Base-by-base conservation (phyloP, 768 basidiomycete genomes). In the Melanogaster broomeanus region DNA sequence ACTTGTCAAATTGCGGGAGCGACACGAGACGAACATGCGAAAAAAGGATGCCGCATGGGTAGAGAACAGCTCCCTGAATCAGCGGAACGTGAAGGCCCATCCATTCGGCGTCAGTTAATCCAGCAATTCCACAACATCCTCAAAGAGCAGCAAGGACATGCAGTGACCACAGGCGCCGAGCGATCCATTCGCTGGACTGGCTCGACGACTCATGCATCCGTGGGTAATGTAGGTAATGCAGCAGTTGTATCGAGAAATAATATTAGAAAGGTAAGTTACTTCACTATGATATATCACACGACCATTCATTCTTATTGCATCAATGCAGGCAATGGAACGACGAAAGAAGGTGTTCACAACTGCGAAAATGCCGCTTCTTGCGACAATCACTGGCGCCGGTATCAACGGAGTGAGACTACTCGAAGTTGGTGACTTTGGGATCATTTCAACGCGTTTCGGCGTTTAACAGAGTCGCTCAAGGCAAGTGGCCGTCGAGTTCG, bases 181-280 rank as follows among this genome's bases (percentile, higher is more conserved):
- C 52, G 51, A 6, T 27, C 21, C 13, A 31, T 21, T 22, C 37
- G 45, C 4, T 55, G 53, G 55, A 44, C 30, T 53, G 51, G 33
- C 18, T 27, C 42, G 13, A 27, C 49, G 3, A 22, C 49, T 16
- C 45, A 43, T 3, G 19, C 25, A 21, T 24, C 39, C 13, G n/a
- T n/a, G n/a, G n/a, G n/a, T 45, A 65, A 65, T 45, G 41, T 55
- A 2, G 53, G 53, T 13, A 66, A 63, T 53, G 64, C 65, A 7
- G 56, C 54, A 18, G 12, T 46, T 4, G 55, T 53, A 1, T 58
- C 64, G 15, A 30, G 42, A 1, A 41, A 39, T 0, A 25, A 27
- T 16, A 58, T 61, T 2, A 45, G 45, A 12, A 34, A 48, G 10
- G 48, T 41, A 11, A 39, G 38, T 5, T 39, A 10, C n/a, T n/a